Percentiles rank a stretch among this genome's conserved stretches.
Conservation (phyloP, 148 eudicot species). For the Rhododendron ovatum region DNA sequence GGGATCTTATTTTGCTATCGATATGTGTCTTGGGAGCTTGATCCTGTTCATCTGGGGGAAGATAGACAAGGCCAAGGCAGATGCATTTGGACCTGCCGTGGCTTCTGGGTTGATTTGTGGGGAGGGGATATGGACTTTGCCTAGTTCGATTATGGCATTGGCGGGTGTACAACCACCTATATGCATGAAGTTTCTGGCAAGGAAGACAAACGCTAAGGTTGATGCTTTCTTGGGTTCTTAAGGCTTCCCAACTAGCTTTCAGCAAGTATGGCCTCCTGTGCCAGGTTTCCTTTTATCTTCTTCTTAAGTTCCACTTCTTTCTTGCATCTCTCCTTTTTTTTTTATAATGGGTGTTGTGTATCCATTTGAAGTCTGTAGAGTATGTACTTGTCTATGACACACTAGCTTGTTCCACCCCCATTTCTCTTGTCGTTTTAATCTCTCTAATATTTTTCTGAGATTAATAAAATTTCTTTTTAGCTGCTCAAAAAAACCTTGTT, state of each 20-base stretch:
- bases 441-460: too few species aligned
- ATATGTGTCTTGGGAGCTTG: constrained; percentile 69
- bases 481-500: neutral
- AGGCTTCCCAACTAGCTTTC: neutral
- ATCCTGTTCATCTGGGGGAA: constrained; percentile 45
- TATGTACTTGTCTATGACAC: neutral
- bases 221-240: constrained; percentile 34
- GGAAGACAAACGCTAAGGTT: constrained; percentile 30
- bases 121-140: constrained; percentile 68
- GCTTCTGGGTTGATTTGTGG: constrained; percentile 76
- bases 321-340: neutral
- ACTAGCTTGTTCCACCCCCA: neutral
- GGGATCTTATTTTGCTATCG: constrained; percentile 57
- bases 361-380: neutral
- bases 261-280: neutral
- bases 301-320: neutral
- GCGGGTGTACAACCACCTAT: constrained; percentile 53
- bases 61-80: constrained; percentile 35
- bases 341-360: neutral
- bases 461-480: too few species aligned
- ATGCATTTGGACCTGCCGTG: constrained; percentile 48
- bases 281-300: neutral
- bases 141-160: constrained; percentile 48
- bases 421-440: too few species aligned
- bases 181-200: constrained; percentile 58